Evolutionary conservation across 495 filamentous ascomycete species (phyloP).

Genomic region (Aspergillus haitiensis): DNA sequence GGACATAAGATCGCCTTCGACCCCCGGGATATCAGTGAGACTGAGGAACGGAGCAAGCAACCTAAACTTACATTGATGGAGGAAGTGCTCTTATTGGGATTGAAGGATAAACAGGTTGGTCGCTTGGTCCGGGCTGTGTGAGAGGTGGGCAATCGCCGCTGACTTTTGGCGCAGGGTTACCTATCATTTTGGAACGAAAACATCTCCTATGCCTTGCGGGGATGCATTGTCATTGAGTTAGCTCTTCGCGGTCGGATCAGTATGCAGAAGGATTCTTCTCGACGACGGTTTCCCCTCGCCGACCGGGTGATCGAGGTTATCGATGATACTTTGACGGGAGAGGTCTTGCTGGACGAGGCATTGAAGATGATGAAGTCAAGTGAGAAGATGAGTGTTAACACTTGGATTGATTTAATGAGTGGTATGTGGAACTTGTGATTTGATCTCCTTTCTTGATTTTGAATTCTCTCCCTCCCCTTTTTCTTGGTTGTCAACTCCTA

Average conservation of each 20-base stretch:
- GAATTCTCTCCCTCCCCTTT: background rate
- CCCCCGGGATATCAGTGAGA: conserved; percentile 95
- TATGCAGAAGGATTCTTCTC: conserved; percentile 96
- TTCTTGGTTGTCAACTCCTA: background rate
- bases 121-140: background rate
- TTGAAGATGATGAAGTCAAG: conserved; percentile 99
- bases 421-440: conserved; percentile 58
- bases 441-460: background rate
- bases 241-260: conserved; percentile 94
- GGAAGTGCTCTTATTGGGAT: conserved; percentile 87
- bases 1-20: conserved; percentile 99
- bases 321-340: conserved; percentile 94
- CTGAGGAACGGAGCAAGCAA: conserved; percentile 92
- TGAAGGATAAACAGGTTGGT: conserved; percentile 96
- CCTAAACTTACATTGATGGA: conserved; percentile 98
- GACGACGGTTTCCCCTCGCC: conserved; percentile 86
- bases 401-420: conserved; percentile 98
- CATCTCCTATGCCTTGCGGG: conserved; percentile 94
- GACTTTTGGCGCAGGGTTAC: conserved; percentile 67
- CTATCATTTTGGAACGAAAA: conserved; percentile 99
- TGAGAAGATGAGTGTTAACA: conserved; percentile 99
- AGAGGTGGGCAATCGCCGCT: conserved; percentile 8
- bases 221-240: conserved; percentile 96
- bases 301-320: conserved; percentile 95
- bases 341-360: conserved; percentile 96